Conservation (phyloP, 768 basidiomycete species). For the Tremella fuciformis region DNA sequence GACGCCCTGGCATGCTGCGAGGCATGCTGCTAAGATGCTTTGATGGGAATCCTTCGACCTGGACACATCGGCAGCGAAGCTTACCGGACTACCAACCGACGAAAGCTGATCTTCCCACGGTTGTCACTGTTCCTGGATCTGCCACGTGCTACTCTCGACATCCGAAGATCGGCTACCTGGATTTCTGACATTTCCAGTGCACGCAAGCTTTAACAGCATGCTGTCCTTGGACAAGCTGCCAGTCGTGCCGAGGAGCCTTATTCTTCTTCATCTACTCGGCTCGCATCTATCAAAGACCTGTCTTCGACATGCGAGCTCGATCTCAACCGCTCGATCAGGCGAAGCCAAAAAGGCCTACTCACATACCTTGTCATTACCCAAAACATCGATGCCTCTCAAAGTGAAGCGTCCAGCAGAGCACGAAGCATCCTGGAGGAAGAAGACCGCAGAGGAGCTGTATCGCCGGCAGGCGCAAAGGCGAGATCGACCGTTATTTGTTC, state of each 20-base stretch:
- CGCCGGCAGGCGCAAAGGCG: conserved; percentile 52
- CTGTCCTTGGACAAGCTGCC: no score
- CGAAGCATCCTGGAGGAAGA: conserved; percentile 60
- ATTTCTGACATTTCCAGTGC: no score
- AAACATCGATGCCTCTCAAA: conserved; percentile 74
- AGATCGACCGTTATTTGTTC: conserved; percentile 59
- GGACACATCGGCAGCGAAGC: no score
- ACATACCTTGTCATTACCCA: conserved; percentile 73
- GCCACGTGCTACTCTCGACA: no score
- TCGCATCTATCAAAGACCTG: not conserved
- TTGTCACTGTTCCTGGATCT: no score
- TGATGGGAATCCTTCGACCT: no score
- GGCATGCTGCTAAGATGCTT: no score
- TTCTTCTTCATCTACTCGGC: not conserved
- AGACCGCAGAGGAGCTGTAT: conserved; percentile 74
- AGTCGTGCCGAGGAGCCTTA: not conserved
- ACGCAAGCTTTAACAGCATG: no score
- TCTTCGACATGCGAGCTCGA: not conserved
- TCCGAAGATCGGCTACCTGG: no score
- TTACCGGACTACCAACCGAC: no score
- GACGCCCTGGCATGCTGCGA: no score
- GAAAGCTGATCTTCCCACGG: no score
- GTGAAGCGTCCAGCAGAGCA: conserved; percentile 61
- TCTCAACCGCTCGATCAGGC: not conserved
- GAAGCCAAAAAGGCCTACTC: conserved; percentile 54